Base-by-base conservation (phyloP, 306 rosid genomes). In the Lablab purpureus region DNA sequence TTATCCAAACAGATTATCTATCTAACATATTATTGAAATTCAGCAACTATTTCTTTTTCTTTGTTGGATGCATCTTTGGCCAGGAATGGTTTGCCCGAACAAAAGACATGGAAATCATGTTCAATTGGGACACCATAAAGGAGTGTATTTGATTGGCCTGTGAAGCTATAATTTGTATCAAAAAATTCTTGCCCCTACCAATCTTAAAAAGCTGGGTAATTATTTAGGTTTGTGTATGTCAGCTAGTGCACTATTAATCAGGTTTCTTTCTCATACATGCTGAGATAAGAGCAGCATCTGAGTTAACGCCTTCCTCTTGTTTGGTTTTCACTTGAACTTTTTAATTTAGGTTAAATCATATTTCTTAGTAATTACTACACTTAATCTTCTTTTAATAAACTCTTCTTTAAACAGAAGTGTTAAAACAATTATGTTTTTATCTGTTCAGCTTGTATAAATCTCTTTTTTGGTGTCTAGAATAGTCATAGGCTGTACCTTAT, bases 261-360 rank as follows among this genome's bases (percentile, higher is more conserved):
- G 49, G 36, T 46, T 63, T 62, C 73, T 47, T 76, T 76, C 73
- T 63, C 72, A 52, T 28, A 62, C 62, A 75, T 46, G 80, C 49
- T 75, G 72, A 19, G 72, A 75, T 41, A n/a, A 30, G 62, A 75
- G 51, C 8, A 19, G 13, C 66, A 12, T 45, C 32, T 75, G 27
- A 59, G 69, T 27, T 41, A 63, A 30, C 9, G 71, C 32, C 47
- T 67, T 32, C 17, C 25, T 46, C 34, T 43, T 52, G 45, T 27
- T 17, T 43, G 46, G 13, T 43, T 74, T 74, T 74, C 45, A 41
- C 70, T 67, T 32, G 12, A 32, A 43, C 68, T 55, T 13, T 30
- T n/a, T 36, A 13, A 19, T 73, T 54, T 65, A 66, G 27, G 67
- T 52, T 36, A 40, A 43, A 55, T 21, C 34, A 43, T 66, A 45